These are phyloP conservation scores for Puccinia novopanici DNA, from an alignment of 1,284 basidiomycete species.

Conservation along the genomic window DNA sequence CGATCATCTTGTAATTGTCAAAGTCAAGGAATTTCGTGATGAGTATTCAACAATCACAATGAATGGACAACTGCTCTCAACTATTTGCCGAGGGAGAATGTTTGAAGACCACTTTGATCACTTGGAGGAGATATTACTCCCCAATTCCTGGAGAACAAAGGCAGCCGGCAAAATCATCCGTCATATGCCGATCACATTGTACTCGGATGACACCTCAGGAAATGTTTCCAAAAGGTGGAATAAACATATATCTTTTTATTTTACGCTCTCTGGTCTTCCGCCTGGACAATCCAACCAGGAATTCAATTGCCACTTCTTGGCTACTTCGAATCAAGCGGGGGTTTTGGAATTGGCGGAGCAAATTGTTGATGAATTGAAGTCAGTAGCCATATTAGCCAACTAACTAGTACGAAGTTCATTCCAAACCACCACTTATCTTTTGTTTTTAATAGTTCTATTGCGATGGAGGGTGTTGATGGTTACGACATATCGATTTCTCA, in stretches of 20 bases:
- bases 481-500: neutral
- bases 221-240: constrained; percentile 60
- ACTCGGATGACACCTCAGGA: constrained; percentile 63
- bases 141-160: neutral
- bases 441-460: too few species aligned
- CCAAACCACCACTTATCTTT: too few species aligned
- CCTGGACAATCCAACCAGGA: constrained; percentile 54
- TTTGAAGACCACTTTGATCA: neutral
- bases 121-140: neutral
- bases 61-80: neutral
- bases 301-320: constrained; percentile 61
- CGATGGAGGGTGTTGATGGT: too few species aligned
- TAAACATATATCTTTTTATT: constrained; percentile 55
- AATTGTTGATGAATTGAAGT: too few species aligned
- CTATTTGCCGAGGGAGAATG: neutral
- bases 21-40: neutral
- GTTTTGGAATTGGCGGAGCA: constrained; percentile 53
- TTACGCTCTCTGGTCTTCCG: too few species aligned
- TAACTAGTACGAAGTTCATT: too few species aligned
- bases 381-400: too few species aligned
- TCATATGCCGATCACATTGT: constrained; percentile 60
- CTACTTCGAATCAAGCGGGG: constrained; percentile 61
- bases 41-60: neutral
- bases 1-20: neutral
- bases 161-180: neutral